Evolutionary conservation across 106 monocot genomes (phyloP), one percentile per base, ranked within the genome.

Genomic region (Posidonia australis): DNA sequence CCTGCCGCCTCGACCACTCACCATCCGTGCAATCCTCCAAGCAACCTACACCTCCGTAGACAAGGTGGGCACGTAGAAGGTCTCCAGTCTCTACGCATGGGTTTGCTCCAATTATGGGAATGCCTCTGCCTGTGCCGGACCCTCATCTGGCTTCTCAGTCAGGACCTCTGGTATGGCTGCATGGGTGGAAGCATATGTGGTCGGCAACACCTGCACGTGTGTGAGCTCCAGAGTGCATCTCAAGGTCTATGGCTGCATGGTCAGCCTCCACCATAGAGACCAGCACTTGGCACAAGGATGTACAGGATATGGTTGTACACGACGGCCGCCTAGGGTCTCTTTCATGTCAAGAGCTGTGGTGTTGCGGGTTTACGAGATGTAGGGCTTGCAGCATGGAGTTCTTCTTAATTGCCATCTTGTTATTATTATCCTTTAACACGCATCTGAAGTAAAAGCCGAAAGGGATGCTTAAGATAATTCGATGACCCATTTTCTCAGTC

Each of bases 141-240:
- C 86, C 53, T 63, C 67, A 20, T 82, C 79, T 13, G 82, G 79
- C 47, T 54, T 57, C 14, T 36, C 29, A 0, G 57, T 28, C 20
- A 79, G 60, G 13, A 77, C 51, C 16, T 86, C 79, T 1, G 79
- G 63, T 19, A 66, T 28, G 1, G 82, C 77, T 13, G 77, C 79
- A 21, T 82, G 86, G 86, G 44, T 86, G 86, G 53, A 86, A 86
- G 42, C 70, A 58, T 42, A 82, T 79, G 58, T 86, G 79, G 67
- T 86, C 86, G 0, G 79, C 75, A 3, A 82, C 82, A 10, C 86
- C 86, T 10, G 82, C 24, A 27, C 86, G 71, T 3, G 86, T 82
- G 43, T 86, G 86, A 0, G 86, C 26, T 1, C 82, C 79, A 10
- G 23, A 44, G 44, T 82, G 79, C 48, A 12, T 25, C 58, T 71